These are phyloP conservation scores for Schizosaccharomyces octosporus DNA, from an alignment of 805 yeast species.

Conservation along the genomic window DNA sequence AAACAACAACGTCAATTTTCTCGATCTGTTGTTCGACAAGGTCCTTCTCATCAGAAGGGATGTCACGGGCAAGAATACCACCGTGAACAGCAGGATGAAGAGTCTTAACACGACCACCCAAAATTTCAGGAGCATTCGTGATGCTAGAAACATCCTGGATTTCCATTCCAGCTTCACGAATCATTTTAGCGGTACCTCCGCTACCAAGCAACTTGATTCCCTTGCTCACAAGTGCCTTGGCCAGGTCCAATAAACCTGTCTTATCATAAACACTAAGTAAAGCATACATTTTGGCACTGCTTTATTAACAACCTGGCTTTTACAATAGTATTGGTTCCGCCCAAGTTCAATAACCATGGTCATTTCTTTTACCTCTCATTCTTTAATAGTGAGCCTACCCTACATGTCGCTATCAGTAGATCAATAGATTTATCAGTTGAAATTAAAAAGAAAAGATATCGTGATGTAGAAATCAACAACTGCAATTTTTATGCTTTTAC, in stretches of 20 bases:
- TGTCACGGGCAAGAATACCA: conserved; percentile 82
- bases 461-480: too few relatives aligned
- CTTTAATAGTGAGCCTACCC: too few relatives aligned
- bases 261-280: conserved; percentile 92
- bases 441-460: too few relatives aligned
- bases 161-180: conserved; percentile 93
- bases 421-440: too few relatives aligned
- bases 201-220: conserved; percentile 83
- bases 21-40: conserved; percentile 72
- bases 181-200: conserved; percentile 87
- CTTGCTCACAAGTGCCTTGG: conserved; percentile 76
- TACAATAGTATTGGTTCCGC: neutral
- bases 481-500: too few relatives aligned
- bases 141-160: conserved; percentile 74
- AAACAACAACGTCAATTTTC: conserved; percentile 88
- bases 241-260: conserved; percentile 84
- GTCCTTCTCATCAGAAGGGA: conserved; percentile 75
- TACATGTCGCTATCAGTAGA: too few relatives aligned
- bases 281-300: conserved; percentile 19
- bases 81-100: conserved; percentile 98
- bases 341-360: neutral
- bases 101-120: conserved; percentile 95
- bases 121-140: conserved; percentile 97
- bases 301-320: too few relatives aligned
- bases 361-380: too few relatives aligned